Conservation (phyloP, 2,329 filamentous ascomycete species). For the Cladosporium sp. region DNA sequence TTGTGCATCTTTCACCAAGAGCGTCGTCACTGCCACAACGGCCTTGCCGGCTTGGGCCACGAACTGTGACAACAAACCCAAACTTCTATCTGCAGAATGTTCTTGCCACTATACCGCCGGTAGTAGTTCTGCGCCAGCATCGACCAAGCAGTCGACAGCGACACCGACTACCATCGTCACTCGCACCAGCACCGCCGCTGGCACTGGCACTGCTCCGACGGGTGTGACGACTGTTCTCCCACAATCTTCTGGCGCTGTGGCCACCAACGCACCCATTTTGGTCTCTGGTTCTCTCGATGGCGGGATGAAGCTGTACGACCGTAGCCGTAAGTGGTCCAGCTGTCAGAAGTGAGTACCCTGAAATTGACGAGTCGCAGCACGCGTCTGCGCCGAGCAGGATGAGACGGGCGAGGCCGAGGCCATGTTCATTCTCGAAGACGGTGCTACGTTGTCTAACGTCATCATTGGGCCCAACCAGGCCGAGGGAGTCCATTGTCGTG, state of each 20-base stretch:
- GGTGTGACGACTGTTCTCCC: background rate
- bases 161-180: background rate
- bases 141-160: background rate
- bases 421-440: conserved; percentile 56
- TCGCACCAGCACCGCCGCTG: background rate
- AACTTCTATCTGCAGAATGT: background rate
- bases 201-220: background rate
- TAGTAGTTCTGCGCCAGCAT: background rate
- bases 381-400: conserved; percentile 44
- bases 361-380: background rate
- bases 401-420: conserved; percentile 51
- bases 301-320: conserved; percentile 1
- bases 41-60: conserved; percentile 2
- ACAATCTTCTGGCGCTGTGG: background rate
- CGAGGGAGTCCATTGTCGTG: conserved; percentile 55
- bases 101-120: background rate
- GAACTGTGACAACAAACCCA: conserved; percentile 3
- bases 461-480: conserved; percentile 56
- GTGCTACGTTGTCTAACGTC: conserved; percentile 55
- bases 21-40: background rate
- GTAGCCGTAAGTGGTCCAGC: background rate
- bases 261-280: background rate
- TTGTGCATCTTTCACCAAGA: conserved; percentile 2
- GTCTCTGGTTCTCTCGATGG: conserved; percentile 2
- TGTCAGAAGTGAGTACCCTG: background rate